Conservation (phyloP, 1,284 basidiomycete species). For the Papiliotrema flavescens region DNA sequence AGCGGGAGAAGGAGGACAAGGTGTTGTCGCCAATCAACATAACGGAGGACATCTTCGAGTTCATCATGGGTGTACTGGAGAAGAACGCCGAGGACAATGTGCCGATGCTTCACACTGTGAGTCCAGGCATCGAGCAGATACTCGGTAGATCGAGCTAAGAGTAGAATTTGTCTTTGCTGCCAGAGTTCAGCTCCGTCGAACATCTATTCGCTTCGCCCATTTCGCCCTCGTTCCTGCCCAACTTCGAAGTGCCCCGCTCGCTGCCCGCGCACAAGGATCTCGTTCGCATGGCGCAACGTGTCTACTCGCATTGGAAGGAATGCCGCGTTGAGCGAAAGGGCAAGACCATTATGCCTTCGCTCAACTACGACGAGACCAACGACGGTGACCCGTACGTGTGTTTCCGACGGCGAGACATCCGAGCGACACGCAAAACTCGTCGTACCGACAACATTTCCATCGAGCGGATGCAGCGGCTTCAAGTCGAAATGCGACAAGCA, state of each 20-base stretch:
- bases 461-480: slow-evolving; percentile 78
- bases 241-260: slow-evolving; percentile 60
- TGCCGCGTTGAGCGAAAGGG: slow-evolving; percentile 70
- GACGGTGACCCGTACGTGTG: slow-evolving; percentile 96
- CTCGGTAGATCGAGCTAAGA: background rate
- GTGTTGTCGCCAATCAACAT: slow-evolving; percentile 56
- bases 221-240: slow-evolving; percentile 60
- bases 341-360: slow-evolving; percentile 69
- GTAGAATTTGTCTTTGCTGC: slow-evolving; percentile 55
- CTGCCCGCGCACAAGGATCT: slow-evolving; percentile 60
- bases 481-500: slow-evolving; percentile 68
- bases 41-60: slow-evolving; percentile 87
- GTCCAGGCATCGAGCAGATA: slow-evolving; percentile 47
- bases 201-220: slow-evolving; percentile 62
- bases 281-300: slow-evolving; percentile 60
- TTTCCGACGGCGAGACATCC: slow-evolving; percentile 93
- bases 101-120: slow-evolving; percentile 85
- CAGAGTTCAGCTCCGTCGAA: slow-evolving; percentile 75
- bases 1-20: slow-evolving; percentile 54
- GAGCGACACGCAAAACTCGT: slow-evolving; percentile 89
- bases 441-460: slow-evolving; percentile 82
- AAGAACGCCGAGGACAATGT: slow-evolving; percentile 82
- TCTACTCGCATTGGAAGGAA: slow-evolving; percentile 80
- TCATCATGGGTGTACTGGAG: slow-evolving; percentile 93
- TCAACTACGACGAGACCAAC: slow-evolving; percentile 89